Conservation (phyloP, 139 green algal species). For the Astrephomene gubernaculifera region DNA sequence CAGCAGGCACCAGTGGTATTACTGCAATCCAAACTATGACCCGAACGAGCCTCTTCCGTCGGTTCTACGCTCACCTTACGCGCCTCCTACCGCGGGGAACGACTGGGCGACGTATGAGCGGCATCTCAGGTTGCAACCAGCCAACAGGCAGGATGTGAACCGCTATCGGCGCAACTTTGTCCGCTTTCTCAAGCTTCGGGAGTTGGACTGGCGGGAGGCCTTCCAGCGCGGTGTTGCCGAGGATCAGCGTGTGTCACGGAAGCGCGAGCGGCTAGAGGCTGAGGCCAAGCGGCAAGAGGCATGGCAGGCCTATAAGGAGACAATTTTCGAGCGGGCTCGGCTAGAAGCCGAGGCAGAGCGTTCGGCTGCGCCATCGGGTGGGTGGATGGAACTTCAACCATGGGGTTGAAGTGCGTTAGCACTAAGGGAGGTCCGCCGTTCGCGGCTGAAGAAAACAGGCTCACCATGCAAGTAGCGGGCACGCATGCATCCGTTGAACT, state of each 20-base stretch:
- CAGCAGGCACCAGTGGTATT: conserved; percentile 64
- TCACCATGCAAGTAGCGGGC: no score
- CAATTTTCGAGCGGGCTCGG: conserved; percentile 14
- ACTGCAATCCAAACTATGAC: conserved; percentile 64
- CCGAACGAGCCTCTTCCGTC: conserved; percentile 38
- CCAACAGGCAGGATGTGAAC: conserved; percentile 3
- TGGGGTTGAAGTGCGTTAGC: no score
- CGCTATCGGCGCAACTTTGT: conserved; percentile 28
- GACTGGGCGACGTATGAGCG: conserved; percentile 39
- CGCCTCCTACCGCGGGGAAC: conserved; percentile 32
- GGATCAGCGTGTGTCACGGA: neutral
- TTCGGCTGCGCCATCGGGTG: no score
- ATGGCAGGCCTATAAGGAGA: conserved; percentile 30
- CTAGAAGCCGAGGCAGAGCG: no score
- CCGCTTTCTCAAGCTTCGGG: conserved; percentile 43
- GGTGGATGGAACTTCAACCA: no score
- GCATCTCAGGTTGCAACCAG: conserved; percentile 26
- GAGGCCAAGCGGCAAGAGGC: conserved; percentile 36
- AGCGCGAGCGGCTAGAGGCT: neutral
- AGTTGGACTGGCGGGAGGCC: conserved; percentile 59
- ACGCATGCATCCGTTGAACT: no score
- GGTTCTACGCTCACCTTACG: conserved; percentile 49
- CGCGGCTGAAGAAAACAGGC: no score
- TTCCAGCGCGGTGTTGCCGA: conserved; percentile 54
- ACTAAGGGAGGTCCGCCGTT: no score